Conservation (phyloP, 306 rosid genomes). For the Quercus wislizeni region DNA sequence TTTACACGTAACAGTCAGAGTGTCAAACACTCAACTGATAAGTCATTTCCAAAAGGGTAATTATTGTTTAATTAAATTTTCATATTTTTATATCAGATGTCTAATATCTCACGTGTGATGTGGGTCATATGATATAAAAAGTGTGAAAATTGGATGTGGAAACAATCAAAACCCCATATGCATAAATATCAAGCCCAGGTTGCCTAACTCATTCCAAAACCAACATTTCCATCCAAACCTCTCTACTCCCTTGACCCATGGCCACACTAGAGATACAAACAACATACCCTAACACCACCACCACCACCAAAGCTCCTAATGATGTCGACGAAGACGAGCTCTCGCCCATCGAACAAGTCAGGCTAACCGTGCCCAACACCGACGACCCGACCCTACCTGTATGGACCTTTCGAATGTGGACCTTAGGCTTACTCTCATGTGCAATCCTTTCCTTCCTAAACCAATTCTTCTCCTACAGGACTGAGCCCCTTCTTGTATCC, state of each 20-base stretch:
- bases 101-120: too few species aligned
- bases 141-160: too few species aligned
- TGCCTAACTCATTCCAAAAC: not conserved
- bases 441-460: conserved; percentile 65
- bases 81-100: too few species aligned
- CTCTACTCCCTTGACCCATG: not conserved
- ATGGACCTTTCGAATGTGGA: conserved; percentile 95
- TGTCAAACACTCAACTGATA: too few species aligned
- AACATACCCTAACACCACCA: not conserved
- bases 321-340: conserved; percentile 35
- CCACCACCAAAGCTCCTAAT: not conserved
- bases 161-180: too few species aligned
- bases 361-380: conserved; percentile 59
- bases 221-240: not conserved
- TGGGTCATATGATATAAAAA: too few species aligned
- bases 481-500: conserved; percentile 60
- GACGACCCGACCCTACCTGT: conserved; percentile 66
- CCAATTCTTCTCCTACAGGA: conserved; percentile 77
- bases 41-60: too few species aligned
- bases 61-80: too few species aligned
- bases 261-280: not conserved
- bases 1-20: too few species aligned
- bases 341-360: conserved; percentile 70
- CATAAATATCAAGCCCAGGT: not conserved
- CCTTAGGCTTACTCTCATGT: conserved; percentile 57